Evolutionary conservation across 2,329 filamentous ascomycete genomes (phyloP), one percentile per base, ranked within the genome.

Genomic region (Aspergillus chevalieri): DNA sequence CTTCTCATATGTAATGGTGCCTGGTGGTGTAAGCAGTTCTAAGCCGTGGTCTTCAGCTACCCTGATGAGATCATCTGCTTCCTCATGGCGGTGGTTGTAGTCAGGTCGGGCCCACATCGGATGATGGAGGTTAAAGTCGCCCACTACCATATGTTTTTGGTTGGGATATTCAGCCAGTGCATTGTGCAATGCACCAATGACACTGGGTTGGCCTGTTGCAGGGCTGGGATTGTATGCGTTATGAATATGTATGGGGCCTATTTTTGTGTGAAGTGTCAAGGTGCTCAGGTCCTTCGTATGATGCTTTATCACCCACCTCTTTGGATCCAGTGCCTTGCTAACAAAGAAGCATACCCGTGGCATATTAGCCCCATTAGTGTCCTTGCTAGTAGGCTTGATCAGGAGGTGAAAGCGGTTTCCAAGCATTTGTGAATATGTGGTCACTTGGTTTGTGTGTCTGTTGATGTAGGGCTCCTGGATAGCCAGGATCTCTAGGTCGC

Each of bases 171-270:
- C 15, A 10, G 28, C 9, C 3, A 46, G 24, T 7, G 30, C 44
- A 1, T 46, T 33, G 17, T 36, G 15, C 2, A 46, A 24, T n/a
- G 30, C 8, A 15, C 15, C 3, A 22, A 46, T 33, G 3, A 34
- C 9, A 15, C 44, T 46, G 21, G 44, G 44, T 34, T 46, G 44
- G 28, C 21, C 15, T 15, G 21, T 21, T 3, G n/a, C 10, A 19
- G 39, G 47, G 21, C 21, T 45, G 9, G 56, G 52, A 46, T 58
- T 58, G 43, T 60, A 61, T 14, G 57, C 34, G 39, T 61, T 61
- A 34, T 61, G 49, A 28, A 58, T 52, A 24, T 48, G 30, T 4
- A 54, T 39, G 10, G 21, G 12, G 15, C 33, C 33, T 10, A 36
- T 36, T 15, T 7, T n/a, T 17, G 22, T 36, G n/a, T 12, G 21